phyloP scores from a whole-genome alignment of 192 early-diverging fungal species.

The Dimargaris cristalligena region DNA sequence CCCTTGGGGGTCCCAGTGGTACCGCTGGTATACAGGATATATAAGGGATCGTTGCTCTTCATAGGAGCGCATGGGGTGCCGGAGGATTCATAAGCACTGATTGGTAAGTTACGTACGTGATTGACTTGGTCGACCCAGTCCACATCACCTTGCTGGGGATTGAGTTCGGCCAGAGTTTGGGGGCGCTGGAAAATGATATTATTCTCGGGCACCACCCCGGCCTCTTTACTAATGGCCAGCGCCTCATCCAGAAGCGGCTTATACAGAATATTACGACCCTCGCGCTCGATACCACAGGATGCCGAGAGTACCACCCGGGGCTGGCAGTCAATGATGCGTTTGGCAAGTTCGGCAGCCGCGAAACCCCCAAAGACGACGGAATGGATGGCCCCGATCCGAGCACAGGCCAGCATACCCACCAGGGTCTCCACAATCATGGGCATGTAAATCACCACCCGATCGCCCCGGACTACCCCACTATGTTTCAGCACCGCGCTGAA shows the following conservation, averaged over 20 bases:
- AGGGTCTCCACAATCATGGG: slow-evolving; percentile 69
- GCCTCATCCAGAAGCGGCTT: slow-evolving; percentile 65
- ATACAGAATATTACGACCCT: slow-evolving; percentile 44
- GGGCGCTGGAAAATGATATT: slow-evolving; percentile 51
- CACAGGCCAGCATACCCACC: slow-evolving; percentile 72
- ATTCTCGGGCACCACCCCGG: slow-evolving; percentile 23
- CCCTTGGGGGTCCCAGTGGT: slow-evolving; percentile 70
- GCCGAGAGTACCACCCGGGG: slow-evolving; percentile 60
- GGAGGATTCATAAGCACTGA: neutral
- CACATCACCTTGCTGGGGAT: slow-evolving; percentile 34
- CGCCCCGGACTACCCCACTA: slow-evolving; percentile 46
- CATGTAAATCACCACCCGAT: slow-evolving; percentile 70
- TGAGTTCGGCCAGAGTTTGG: slow-evolving; percentile 28
- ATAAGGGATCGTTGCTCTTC: slow-evolving; percentile 52
- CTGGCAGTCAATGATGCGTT: slow-evolving; percentile 66
- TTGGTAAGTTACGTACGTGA: slow-evolving; percentile 13
- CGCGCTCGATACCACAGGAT: slow-evolving; percentile 66
- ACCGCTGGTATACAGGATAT: slow-evolving; percentile 64
- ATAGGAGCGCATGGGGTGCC: slow-evolving; percentile 37
- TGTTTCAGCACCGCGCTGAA: slow-evolving; percentile 44
- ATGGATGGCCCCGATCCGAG: slow-evolving; percentile 65
- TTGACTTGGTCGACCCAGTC: slow-evolving; percentile 35
- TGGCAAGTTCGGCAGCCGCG: slow-evolving; percentile 57
- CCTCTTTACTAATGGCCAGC: slow-evolving; percentile 24
- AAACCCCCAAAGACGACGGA: slow-evolving; percentile 73